Evolutionary conservation across 371 early-diverging fungal species (phyloP), one percentile per base, ranked within the genome.

Genomic region (Rhizopus sp.): DNA sequence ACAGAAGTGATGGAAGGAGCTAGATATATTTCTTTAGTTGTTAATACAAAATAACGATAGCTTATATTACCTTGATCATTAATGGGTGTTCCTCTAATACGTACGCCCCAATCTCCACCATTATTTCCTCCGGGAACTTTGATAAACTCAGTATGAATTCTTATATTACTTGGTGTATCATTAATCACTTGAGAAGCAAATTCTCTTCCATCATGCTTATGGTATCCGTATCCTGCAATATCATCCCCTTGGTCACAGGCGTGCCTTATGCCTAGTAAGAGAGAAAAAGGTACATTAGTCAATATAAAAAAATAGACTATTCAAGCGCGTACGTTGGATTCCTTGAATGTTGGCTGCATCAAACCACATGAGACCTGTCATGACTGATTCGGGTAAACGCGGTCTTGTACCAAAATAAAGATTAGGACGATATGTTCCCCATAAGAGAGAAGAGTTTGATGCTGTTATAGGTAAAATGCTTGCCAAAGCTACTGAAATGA

Each of bases 341-440:
- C 78, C 82, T 30, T 78, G 66, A 35, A 79, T 69, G n/a, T 86
- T 72, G 32, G 72, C 68, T 0, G 85, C 78, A 15, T 91, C 88
- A 71, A 90, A 93, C 98, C 98, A 97, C 85, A 93, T 89, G 15
- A 96, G 78, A 4, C 98, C 96, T 8, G 94, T 90, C 78, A 92
- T 78, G 38, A 95, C 64, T 3, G 93, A 82, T 44, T 90, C 78
- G 0, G 92, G 86, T 6, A 88, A 50, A 46, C 93, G 88, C 7
- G 95, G 88, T 1, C 92, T 83, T 0, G 92, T 89, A 32, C 98
- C 98, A 79, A 96, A 94, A 75, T 95, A 97, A n/a, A 96, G 81
- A 65, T 94, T 93, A 35, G 96, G 96, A 32, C 96, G 80, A 68
- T 94, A 95, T 0, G 93, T 90, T n/a, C 97, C 96, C 96, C 96